These are phyloP conservation scores for Alternaria ventricosa DNA, from an alignment of 2,329 filamentous ascomycete genomes.

Conservation along the genomic window DNA sequence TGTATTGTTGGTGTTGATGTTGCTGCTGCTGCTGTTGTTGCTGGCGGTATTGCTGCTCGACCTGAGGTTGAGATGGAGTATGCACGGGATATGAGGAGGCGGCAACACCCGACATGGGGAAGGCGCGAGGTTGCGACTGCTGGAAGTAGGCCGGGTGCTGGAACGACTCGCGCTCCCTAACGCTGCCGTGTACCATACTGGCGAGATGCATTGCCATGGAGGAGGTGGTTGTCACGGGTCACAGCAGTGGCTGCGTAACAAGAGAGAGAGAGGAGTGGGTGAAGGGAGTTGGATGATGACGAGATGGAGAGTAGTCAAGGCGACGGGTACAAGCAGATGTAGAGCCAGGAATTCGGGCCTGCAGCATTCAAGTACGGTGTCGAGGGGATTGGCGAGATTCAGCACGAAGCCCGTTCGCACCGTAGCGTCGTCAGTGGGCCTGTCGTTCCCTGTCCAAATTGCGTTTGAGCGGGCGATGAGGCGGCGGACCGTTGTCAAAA, in stretches of 20 bases:
- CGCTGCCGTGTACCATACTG: conserved; percentile 53
- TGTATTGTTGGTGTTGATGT: conserved; percentile 31
- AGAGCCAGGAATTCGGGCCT: conserved; percentile 46
- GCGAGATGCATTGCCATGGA: conserved; percentile 53
- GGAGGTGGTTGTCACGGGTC: conserved; percentile 32
- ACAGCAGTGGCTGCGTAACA: conserved; percentile 46
- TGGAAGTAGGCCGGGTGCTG: conserved; percentile 40
- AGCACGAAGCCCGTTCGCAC: conserved; percentile 41
- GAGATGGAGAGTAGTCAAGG: conserved; percentile 25
- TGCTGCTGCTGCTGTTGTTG: conserved; percentile 56
- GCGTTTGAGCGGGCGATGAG: conserved; percentile 43
- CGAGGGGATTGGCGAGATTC: conserved; percentile 45
- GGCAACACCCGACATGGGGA: conserved; percentile 29
- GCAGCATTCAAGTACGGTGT: conserved; percentile 48
- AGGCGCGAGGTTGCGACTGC: conserved; percentile 47
- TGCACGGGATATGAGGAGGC: conserved; percentile 23
- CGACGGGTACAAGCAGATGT: conserved; percentile 38
- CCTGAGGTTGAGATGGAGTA: conserved; percentile 14
- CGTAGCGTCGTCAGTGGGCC: conserved; percentile 41
- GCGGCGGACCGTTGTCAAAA: conserved; percentile 48
- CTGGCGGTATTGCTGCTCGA: conserved; percentile 41
- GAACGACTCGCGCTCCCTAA: conserved; percentile 48
- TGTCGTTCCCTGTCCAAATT: conserved; percentile 46
- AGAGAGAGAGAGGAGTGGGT: conserved; percentile 13
- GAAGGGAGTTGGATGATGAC: conserved; percentile 28